A percentile compares a stretch with the other conserved stretches of the same genome.
These are phyloP conservation scores for Nemania sp. DNA, from an alignment of 2,329 filamentous ascomycete species.

Conservation along the genomic window DNA sequence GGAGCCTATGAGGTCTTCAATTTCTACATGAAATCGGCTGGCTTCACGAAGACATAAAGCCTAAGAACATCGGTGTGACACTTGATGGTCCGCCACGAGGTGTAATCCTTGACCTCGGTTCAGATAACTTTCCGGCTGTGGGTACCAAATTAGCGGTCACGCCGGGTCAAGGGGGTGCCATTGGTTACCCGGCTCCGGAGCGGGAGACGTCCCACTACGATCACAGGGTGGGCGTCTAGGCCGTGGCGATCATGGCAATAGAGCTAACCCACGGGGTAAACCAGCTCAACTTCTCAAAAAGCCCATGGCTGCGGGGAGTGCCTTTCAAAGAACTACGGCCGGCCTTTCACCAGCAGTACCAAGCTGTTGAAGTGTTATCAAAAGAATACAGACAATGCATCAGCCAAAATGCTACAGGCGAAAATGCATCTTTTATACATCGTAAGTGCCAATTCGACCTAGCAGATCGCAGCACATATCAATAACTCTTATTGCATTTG, in stretches of 20 bases:
- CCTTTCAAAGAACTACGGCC: background rate
- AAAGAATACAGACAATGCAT: background rate
- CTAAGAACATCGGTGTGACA: background rate
- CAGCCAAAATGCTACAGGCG: background rate
- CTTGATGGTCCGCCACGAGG: background rate
- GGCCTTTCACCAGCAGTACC: background rate
- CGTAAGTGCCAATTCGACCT: background rate
- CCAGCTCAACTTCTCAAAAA: background rate
- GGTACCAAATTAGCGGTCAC: too few relatives aligned
- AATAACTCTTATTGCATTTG: background rate
- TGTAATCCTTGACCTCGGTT: background rate
- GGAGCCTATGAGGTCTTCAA: background rate
- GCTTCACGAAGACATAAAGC: conserved; percentile 5
- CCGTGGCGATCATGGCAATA: too few relatives aligned
- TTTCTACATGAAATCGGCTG: background rate
- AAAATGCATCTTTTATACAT: background rate
- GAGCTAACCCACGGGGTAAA: too few relatives aligned
- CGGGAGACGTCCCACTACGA: too few relatives aligned
- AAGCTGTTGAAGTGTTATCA: background rate
- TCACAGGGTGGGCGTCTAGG: too few relatives aligned
- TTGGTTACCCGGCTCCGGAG: background rate
- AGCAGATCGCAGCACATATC: background rate
- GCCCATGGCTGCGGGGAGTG: background rate
- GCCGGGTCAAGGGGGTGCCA: background rate
- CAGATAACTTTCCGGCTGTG: background rate